Evolutionary conservation across 192 early-diverging fungal genomes (phyloP).

Genomic region (Mortierella claussenii): DNA sequence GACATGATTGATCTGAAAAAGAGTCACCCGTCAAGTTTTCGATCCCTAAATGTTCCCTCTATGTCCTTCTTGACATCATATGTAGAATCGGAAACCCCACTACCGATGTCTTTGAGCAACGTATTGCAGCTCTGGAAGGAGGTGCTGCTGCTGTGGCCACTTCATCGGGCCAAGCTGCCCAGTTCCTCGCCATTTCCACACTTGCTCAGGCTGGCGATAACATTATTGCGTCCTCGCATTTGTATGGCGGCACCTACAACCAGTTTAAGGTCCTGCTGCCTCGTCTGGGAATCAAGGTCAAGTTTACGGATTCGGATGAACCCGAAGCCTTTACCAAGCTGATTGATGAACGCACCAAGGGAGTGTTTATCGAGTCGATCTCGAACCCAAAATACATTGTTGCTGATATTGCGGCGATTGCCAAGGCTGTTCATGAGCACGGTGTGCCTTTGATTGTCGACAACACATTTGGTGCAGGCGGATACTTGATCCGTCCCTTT

Average conservation of each 20-base stretch:
- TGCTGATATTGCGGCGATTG: slow-evolving; percentile 86
- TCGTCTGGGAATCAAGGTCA: slow-evolving; percentile 84
- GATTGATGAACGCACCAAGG: slow-evolving; percentile 93
- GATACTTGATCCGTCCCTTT: slow-evolving; percentile 85
- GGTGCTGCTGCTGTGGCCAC: slow-evolving; percentile 77
- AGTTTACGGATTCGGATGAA: slow-evolving; percentile 79
- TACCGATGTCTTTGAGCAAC: slow-evolving; percentile 89
- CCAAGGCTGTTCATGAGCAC: slow-evolving; percentile 80
- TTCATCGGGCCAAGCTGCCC: slow-evolving; percentile 82
- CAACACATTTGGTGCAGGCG: slow-evolving; percentile 96
- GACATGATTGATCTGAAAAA: no score
- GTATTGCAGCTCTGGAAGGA: slow-evolving; percentile 91
- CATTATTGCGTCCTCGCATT: slow-evolving; percentile 81
- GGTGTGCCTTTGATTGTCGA: slow-evolving; percentile 94
- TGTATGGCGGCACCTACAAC: slow-evolving; percentile 85
- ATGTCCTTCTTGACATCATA: no score
- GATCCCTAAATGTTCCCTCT: no score
- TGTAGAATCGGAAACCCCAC: slow-evolving; percentile 78
- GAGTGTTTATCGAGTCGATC: slow-evolving; percentile 90
- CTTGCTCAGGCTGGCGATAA: slow-evolving; percentile 87
- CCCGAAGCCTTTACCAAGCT: slow-evolving; percentile 77
- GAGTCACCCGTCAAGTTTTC: no score
- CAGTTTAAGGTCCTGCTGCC: slow-evolving; percentile 89
- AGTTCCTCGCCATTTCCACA: slow-evolving; percentile 84
- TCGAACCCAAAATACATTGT: slow-evolving; percentile 93